phyloP scores from a whole-genome alignment of 2,329 filamentous ascomycete genomes.

The Simplicillium aogashimaense region DNA sequence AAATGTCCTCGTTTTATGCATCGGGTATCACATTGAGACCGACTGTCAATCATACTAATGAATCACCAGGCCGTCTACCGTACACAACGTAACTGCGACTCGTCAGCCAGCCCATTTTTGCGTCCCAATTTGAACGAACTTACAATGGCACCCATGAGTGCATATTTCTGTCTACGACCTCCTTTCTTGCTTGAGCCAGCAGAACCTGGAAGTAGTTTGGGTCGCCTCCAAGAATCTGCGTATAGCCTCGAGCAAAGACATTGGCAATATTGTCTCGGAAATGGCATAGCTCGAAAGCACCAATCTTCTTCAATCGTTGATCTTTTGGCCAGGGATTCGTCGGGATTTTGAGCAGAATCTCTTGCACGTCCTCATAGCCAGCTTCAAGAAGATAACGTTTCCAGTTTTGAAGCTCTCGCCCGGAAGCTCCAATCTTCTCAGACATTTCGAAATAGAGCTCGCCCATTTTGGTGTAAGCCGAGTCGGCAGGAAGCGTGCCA shows the following conservation, averaged over 20 bases:
- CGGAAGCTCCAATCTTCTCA: slow-evolving; percentile 10
- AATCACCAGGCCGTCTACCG: no score
- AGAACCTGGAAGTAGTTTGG: slow-evolving; percentile 12
- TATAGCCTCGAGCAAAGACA: slow-evolving; percentile 13
- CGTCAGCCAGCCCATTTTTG: no score
- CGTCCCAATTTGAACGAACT: background rate
- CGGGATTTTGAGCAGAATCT: slow-evolving; percentile 18
- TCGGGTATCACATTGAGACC: no score
- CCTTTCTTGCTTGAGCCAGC: slow-evolving; percentile 11
- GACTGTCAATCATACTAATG: no score
- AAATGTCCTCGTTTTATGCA: no score
- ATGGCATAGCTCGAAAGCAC: slow-evolving; percentile 13
- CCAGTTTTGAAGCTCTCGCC: slow-evolving; percentile 12
- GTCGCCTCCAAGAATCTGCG: slow-evolving; percentile 13
- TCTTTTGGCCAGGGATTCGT: slow-evolving; percentile 20
- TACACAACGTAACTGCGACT: no score
- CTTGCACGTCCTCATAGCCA: slow-evolving; percentile 20
- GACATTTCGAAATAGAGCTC: slow-evolving; percentile 14
- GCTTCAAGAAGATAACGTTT: slow-evolving; percentile 15
- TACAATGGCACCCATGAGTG: slow-evolving; percentile 16
- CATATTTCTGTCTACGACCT: slow-evolving; percentile 12
- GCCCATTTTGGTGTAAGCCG: slow-evolving; percentile 13
- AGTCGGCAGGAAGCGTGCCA: slow-evolving; percentile 11
- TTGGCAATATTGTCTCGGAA: slow-evolving; percentile 13
- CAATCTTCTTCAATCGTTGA: slow-evolving; percentile 17